Evolutionary conservation across 1,284 basidiomycete species (phyloP), one percentile per base, ranked within the genome.

Genomic region (Erythrobasidium hasegawianum): DNA sequence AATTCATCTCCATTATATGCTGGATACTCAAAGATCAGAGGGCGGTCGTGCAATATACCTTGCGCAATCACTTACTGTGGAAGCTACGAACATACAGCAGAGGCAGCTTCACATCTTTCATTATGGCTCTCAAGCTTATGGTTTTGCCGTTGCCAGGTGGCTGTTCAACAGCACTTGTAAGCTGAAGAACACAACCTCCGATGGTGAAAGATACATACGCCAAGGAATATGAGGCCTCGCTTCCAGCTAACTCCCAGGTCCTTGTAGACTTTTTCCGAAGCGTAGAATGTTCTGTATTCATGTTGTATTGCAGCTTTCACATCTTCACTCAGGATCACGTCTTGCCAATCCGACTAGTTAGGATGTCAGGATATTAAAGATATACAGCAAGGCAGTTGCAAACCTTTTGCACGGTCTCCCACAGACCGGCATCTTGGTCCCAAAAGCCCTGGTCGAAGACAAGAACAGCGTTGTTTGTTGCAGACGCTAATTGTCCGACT

Each of bases 241-340:
- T 91, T 91, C 89, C 89, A 91, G 0, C 89, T 86, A 56, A 90
- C 87, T 0, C 81, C 81, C 1, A 90, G 80, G 14, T 84, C 81
- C 75, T 85, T 85, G 78, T 90, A 90, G 0, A 86, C 77, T 41
- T 81, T 74, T 71, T 88, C 84, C 0, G 86, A 85, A 39, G 82
- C 80, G 75, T 89, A 89, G 80, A 92, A 92, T 0, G 85, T 85
- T 40, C 84, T 82, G 11, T 90, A 81, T 65, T 91, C 89, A 71
- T 86, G 84, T 76, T 85, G 81, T 11, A 90, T 71, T 1, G 79
- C 77, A 24, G 79, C 79, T 78, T 90, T 91, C 79, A 86, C 86
- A 3, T 81, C 80, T 0, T 85, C 83, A 64, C 87, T 86, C 56
- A 91, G 80, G 60, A 90, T 85, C 45, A 91, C 85, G 53, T 77